phyloP scores from a whole-genome alignment of 495 filamentous ascomycete species.

The Jackrogersella minutella region DNA sequence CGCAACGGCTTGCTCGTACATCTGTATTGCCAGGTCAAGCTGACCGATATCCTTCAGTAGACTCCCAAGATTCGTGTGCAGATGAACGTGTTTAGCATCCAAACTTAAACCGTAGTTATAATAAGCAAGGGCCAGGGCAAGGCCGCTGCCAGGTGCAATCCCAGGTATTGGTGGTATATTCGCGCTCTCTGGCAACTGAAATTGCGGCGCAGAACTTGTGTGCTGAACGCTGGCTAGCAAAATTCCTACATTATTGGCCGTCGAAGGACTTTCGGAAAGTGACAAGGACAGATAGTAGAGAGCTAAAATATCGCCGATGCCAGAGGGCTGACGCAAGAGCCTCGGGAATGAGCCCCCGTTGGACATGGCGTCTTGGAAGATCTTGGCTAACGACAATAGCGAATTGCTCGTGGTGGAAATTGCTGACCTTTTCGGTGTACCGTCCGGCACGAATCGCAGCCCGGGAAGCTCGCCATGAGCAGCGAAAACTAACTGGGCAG shows the following conservation, averaged over 20 bases:
- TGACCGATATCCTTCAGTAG: constrained; percentile 97
- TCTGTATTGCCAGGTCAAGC: constrained; percentile 86
- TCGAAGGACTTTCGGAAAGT: constrained; percentile 94
- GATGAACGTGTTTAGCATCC: constrained; percentile 91
- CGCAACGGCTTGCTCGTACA: constrained; percentile 94
- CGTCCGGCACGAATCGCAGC: constrained; percentile 75
- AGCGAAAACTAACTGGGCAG: constrained; percentile 84
- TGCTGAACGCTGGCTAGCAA: constrained; percentile 94
- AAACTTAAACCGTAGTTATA: constrained; percentile 93
- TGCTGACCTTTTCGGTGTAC: constrained; percentile 77
- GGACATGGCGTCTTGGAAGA: constrained; percentile 98
- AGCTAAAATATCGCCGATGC: constrained; percentile 91
- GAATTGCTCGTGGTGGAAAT: constrained; percentile 96
- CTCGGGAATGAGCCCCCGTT: constrained; percentile 69
- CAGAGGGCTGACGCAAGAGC: constrained; percentile 67
- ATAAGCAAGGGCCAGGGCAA: constrained; percentile 88
- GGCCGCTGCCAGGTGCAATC: constrained; percentile 82
- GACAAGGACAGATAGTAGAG: constrained; percentile 97
- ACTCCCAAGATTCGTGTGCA: constrained; percentile 96
- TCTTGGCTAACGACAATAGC: constrained; percentile 92
- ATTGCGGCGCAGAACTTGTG: constrained; percentile 55
- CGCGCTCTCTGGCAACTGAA: constrained; percentile 37
- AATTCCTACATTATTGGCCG: constrained; percentile 98
- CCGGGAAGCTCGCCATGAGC: constrained; percentile 83
- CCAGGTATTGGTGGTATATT: constrained; percentile 70